These are phyloP conservation scores for Paramyrothecium sp. DNA, from an alignment of 2,329 filamentous ascomycete genomes.

Conservation along the genomic window DNA sequence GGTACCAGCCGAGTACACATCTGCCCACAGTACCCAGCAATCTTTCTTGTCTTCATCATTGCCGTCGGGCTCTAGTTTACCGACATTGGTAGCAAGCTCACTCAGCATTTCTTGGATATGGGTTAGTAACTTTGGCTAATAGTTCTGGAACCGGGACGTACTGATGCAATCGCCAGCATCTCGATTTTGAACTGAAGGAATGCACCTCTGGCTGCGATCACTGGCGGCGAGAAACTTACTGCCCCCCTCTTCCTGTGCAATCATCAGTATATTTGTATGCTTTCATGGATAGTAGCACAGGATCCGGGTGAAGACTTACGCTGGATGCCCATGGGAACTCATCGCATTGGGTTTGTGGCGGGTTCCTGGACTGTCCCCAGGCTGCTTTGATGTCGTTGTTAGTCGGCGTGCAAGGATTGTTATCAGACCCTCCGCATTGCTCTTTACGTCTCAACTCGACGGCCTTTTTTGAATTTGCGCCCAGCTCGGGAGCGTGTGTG, in stretches of 20 bases:
- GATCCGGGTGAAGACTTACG: too few relatives aligned
- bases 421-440: neutral
- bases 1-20: neutral
- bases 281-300: too few relatives aligned
- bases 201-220: conserved; percentile 1
- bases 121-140: too few relatives aligned
- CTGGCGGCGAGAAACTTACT: neutral
- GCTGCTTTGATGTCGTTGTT: neutral
- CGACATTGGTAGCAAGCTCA: conserved; percentile 1
- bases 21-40: conserved; percentile 1
- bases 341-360: conserved; percentile 2
- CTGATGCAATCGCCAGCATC: conserved; percentile 4
- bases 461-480: neutral
- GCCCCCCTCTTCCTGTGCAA: conserved; percentile 2
- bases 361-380: neutral
- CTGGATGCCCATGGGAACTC: conserved; percentile 4
- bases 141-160: too few relatives aligned
- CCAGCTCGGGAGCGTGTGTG: neutral
- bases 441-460: too few relatives aligned
- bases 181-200: conserved; percentile 3
- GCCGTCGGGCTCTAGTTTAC: conserved; percentile 1
- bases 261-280: too few relatives aligned
- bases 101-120: neutral
- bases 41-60: neutral
- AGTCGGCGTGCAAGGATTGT: neutral